Evolutionary conservation across 805 yeast species (phyloP).

Genomic region (Wickerhamiella hasegawae): DNA sequence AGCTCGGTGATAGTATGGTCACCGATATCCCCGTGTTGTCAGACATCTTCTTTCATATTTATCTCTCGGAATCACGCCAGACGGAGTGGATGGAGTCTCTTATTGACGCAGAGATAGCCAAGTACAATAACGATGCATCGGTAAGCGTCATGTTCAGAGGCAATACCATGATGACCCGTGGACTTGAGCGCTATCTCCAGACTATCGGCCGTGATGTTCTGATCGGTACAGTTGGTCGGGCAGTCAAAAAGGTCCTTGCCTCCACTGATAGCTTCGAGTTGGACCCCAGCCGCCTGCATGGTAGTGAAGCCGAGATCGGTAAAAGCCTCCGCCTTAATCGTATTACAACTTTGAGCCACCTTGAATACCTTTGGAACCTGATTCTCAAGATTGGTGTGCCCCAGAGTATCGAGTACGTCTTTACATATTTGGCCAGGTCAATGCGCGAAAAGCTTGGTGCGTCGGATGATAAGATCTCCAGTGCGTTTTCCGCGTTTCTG

Average conservation of each 20-base stretch:
- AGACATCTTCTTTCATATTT: slow-evolving; percentile 46
- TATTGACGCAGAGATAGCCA: slow-evolving; percentile 44
- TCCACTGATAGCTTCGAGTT: slow-evolving; percentile 50
- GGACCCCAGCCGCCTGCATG: slow-evolving; percentile 49
- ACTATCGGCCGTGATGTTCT: slow-evolving; percentile 69
- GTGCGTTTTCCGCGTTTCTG: slow-evolving; percentile 69
- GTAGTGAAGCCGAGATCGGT: slow-evolving; percentile 24
- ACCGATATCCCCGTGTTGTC: slow-evolving; percentile 7
- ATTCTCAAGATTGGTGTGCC: slow-evolving; percentile 13
- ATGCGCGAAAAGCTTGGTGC: slow-evolving; percentile 5
- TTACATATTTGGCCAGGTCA: slow-evolving; percentile 8
- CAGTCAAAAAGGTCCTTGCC: slow-evolving; percentile 38
- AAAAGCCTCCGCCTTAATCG: slow-evolving; percentile 32
- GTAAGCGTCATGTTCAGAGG: slow-evolving; percentile 67
- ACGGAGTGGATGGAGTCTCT: slow-evolving; percentile 58
- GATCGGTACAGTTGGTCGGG: slow-evolving; percentile 54
- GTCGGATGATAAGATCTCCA: slow-evolving; percentile 27
- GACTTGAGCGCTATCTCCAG: slow-evolving; percentile 61
- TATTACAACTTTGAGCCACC: slow-evolving; percentile 31
- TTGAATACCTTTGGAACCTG: slow-evolving; percentile 12
- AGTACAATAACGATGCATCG: slow-evolving; percentile 1
- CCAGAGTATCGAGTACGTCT: slow-evolving; percentile 12
- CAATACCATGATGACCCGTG: slow-evolving; percentile 63
- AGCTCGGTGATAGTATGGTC: slow-evolving; percentile 10
- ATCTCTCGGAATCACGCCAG: slow-evolving; percentile 53